These are phyloP conservation scores for Herpetomonas samuelpessoai DNA, from an alignment of 208 protist species.

Conservation along the genomic window DNA sequence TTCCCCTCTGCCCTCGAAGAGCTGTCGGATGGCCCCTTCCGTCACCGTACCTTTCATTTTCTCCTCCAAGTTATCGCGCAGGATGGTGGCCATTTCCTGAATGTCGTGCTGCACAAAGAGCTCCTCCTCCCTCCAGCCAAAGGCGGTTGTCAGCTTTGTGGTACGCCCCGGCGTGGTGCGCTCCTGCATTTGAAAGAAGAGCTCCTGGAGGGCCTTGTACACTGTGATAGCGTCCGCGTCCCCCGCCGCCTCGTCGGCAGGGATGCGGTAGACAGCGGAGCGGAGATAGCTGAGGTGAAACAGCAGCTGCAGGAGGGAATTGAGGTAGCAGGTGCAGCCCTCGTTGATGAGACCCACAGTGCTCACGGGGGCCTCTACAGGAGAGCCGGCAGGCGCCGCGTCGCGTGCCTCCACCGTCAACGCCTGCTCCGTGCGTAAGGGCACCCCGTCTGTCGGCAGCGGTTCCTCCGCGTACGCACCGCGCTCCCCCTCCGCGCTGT, in stretches of 20 bases:
- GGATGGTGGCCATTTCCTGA: slow-evolving; percentile 86
- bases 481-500: background rate
- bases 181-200: slow-evolving; percentile 88
- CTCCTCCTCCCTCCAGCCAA: slow-evolving; percentile 85
- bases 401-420: no score
- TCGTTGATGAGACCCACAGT: slow-evolving; percentile 86
- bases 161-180: slow-evolving; percentile 60
- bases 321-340: slow-evolving; percentile 91
- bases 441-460: background rate
- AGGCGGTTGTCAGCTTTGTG: slow-evolving; percentile 81
- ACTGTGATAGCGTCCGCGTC: slow-evolving; percentile 17
- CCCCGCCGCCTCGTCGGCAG: slow-evolving; percentile 30
- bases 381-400: background rate
- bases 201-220: slow-evolving; percentile 67
- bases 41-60: slow-evolving; percentile 86
- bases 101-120: slow-evolving; percentile 90
- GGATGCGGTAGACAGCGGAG: slow-evolving; percentile 79
- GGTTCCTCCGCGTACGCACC: background rate
- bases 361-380: background rate
- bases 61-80: slow-evolving; percentile 87
- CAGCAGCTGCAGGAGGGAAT: slow-evolving; percentile 86
- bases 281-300: slow-evolving; percentile 88
- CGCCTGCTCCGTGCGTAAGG: background rate
- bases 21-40: slow-evolving; percentile 79
- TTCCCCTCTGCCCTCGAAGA: slow-evolving; percentile 80